A percentile compares a stretch with the other conserved stretches of the same genome.
phyloP scores from a whole-genome alignment of 768 basidiomycete genomes.

The Fistulinella prunicolor region DNA sequence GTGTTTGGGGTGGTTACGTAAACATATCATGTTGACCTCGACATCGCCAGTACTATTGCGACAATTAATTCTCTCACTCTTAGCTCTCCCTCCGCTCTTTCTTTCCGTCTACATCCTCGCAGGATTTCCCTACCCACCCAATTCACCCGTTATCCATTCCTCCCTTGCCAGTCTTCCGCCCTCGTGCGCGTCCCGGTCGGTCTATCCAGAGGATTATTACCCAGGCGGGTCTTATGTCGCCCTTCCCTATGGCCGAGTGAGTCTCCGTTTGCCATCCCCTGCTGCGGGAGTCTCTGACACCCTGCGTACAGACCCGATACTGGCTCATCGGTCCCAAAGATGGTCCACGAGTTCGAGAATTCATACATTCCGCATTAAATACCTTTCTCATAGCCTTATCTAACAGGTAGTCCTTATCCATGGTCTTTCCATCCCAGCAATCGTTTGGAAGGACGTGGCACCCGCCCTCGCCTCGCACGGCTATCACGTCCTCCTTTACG shows the following conservation, averaged over 20 bases:
- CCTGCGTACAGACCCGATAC: constrained; percentile 55
- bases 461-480: constrained; percentile 60
- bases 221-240: constrained; percentile 56
- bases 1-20: too few relatives aligned
- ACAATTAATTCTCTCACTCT: constrained; percentile 38
- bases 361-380: not conserved
- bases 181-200: constrained; percentile 55
- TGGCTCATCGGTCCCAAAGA: constrained; percentile 73
- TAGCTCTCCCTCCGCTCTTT: constrained; percentile 59
- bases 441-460: constrained; percentile 76
- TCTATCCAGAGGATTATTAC: constrained; percentile 74
- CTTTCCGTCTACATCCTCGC: constrained; percentile 60
- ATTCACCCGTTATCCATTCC: constrained; percentile 46
- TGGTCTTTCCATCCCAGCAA: constrained; percentile 72
- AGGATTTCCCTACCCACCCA: constrained; percentile 61
- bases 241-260: constrained; percentile 63
- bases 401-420: constrained; percentile 71
- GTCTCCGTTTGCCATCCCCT: constrained; percentile 17
- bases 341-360: constrained; percentile 54
- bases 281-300: not conserved
- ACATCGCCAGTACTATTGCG: constrained; percentile 6
- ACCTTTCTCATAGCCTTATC: constrained; percentile 2
- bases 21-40: constrained; percentile 9
- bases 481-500: constrained; percentile 74
- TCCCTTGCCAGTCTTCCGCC: constrained; percentile 61